Conservation (phyloP, 2,329 filamentous ascomycete species). For the Alternaria triticina region DNA sequence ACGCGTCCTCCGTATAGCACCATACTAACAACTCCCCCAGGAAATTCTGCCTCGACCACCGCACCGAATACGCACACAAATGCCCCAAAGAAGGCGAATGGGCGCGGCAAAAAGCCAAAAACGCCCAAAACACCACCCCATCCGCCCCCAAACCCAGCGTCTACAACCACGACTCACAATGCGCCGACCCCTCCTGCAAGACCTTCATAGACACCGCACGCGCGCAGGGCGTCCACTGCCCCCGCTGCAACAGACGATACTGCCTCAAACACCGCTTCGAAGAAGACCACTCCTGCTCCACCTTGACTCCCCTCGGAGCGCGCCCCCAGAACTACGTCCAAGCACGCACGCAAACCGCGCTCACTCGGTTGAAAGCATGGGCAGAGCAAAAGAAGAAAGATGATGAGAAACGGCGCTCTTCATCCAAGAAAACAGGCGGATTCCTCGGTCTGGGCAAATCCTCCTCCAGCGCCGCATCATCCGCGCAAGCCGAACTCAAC, state of each 20-base stretch:
- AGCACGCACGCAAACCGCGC: slow-evolving; percentile 74
- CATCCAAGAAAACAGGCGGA: slow-evolving; percentile 28
- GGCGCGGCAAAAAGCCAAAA: slow-evolving; percentile 54
- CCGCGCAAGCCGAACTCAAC: slow-evolving; percentile 72
- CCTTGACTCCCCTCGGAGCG: slow-evolving; percentile 63
- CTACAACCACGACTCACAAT: slow-evolving; percentile 70
- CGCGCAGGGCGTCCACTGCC: slow-evolving; percentile 73
- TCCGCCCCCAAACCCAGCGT: slow-evolving; percentile 59
- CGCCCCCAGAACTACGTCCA: slow-evolving; percentile 46
- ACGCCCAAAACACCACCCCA: slow-evolving; percentile 33
- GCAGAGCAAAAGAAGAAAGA: slow-evolving; percentile 79
- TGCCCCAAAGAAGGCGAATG: slow-evolving; percentile 67
- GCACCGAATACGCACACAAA: slow-evolving; percentile 81
- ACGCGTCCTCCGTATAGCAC: not conserved
- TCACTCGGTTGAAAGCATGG: slow-evolving; percentile 82
- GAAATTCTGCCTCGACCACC: slow-evolving; percentile 93
- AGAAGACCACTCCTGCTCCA: slow-evolving; percentile 85
- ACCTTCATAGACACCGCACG: slow-evolving; percentile 73
- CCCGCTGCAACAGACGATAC: slow-evolving; percentile 73
- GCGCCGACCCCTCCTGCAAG: slow-evolving; percentile 70
- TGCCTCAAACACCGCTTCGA: slow-evolving; percentile 77
- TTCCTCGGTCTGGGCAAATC: slow-evolving; percentile 35
- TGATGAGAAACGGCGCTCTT: slow-evolving; percentile 57
- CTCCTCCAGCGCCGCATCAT: slow-evolving; percentile 55
- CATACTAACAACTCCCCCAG: slow-evolving; percentile 45